phyloP scores from a whole-genome alignment of 768 basidiomycete species.

The Porpolomopsis calyptriformis region DNA sequence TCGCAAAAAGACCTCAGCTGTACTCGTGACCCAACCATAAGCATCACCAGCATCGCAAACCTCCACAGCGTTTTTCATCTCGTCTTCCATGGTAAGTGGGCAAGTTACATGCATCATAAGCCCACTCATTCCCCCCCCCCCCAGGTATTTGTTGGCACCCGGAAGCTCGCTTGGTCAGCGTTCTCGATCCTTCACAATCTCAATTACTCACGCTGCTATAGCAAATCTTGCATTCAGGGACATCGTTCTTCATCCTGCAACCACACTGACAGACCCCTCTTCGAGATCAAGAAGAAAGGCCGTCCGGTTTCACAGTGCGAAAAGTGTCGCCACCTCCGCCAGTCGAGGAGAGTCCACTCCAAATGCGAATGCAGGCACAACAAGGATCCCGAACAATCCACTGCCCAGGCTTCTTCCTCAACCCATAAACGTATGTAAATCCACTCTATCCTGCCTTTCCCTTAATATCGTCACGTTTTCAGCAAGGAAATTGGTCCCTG shows the following conservation, averaged over 20 bases:
- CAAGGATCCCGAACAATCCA: slow-evolving; percentile 23
- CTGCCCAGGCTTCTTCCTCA: slow-evolving; percentile 24
- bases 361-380: slow-evolving; percentile 61
- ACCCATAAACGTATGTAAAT: slow-evolving; percentile 30
- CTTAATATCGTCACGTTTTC: slow-evolving; percentile 1
- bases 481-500: slow-evolving; percentile 63
- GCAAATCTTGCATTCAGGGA: slow-evolving; percentile 90
- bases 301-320: slow-evolving; percentile 85
- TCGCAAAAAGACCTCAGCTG: no score
- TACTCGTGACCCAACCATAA: no score
- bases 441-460: not conserved
- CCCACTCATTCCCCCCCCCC: no score
- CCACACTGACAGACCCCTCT: slow-evolving; percentile 82
- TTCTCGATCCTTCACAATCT: not conserved
- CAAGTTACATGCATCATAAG: no score
- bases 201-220: slow-evolving; percentile 19
- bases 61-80: no score
- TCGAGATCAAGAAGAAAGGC: slow-evolving; percentile 89
- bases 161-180: not conserved
- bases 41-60: no score
- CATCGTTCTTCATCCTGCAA: slow-evolving; percentile 84
- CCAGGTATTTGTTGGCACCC: not conserved
- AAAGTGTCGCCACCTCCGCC: slow-evolving; percentile 72
- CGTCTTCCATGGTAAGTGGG: no score
- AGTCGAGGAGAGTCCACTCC: slow-evolving; percentile 71